Conservation (phyloP, 768 basidiomycete species). For the Floccularia luteovirens region DNA sequence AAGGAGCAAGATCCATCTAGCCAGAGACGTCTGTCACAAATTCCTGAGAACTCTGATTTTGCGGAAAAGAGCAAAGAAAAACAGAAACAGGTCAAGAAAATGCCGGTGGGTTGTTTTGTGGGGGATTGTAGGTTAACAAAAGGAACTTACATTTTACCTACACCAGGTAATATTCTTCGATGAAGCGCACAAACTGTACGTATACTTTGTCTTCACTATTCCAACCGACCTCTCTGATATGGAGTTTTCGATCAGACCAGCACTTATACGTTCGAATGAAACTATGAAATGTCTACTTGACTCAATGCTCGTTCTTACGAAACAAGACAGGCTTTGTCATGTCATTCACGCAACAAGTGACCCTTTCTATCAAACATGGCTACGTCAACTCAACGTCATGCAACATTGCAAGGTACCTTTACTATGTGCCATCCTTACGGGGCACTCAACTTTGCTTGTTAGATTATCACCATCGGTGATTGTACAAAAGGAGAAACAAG, state of each 20-base stretch:
- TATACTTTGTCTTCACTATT: background rate
- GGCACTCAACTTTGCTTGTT: background rate
- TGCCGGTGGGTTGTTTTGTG: constrained; percentile 40
- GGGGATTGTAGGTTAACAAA: background rate
- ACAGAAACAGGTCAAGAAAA: constrained; percentile 45
- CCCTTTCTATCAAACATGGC: constrained; percentile 81
- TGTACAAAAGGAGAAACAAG: constrained; percentile 67
- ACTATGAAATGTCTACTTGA: constrained; percentile 83
- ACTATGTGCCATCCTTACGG: background rate
- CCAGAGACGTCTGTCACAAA: constrained; percentile 5
- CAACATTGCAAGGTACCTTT: constrained; percentile 68
- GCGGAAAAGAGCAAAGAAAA: constrained; percentile 25
- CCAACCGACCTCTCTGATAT: constrained; percentile 1
- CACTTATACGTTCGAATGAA: constrained; percentile 68
- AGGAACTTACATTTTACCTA: background rate
- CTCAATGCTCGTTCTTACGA: constrained; percentile 80
- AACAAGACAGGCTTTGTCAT: constrained; percentile 81
- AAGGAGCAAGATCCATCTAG: constrained; percentile 9
- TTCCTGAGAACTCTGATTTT: constrained; percentile 15
- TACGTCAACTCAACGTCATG: constrained; percentile 72
- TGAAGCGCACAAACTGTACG: constrained; percentile 78
- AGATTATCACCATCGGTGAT: constrained; percentile 79
- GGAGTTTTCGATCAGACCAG: constrained; percentile 37
- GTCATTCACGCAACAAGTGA: constrained; percentile 80
- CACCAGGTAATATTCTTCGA: constrained; percentile 65